These are phyloP conservation scores for Vitis hybrid DNA, from an alignment of 177 flowering plant genomes.

Conservation along the genomic window DNA sequence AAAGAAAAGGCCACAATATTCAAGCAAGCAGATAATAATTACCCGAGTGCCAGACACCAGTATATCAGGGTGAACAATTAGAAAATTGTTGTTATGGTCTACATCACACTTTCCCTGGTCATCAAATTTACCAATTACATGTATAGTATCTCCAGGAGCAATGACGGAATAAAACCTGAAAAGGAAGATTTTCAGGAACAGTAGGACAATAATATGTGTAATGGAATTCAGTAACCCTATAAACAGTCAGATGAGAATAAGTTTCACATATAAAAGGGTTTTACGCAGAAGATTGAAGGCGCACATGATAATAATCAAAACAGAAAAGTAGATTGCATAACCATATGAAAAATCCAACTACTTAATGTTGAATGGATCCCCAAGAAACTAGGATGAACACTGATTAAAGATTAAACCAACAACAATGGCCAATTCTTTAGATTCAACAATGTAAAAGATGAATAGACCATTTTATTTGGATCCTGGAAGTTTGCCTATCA, in stretches of 20 bases:
- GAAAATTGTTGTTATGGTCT: conserved; percentile 53
- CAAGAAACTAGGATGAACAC: not conserved
- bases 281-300: not conserved
- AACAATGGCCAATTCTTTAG: not conserved
- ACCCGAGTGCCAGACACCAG: conserved; percentile 94
- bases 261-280: not conserved
- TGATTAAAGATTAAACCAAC: not conserved
- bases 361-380: not conserved
- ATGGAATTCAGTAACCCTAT: not conserved
- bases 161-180: conserved; percentile 75
- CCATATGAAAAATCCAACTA: not conserved
- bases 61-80: conserved; percentile 85
- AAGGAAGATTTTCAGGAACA: not conserved
- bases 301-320: not conserved
- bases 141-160: conserved; percentile 90
- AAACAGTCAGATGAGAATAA: not conserved
- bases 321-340: not conserved
- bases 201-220: not conserved
- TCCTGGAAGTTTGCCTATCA: not conserved
- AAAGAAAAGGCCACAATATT: not conserved
- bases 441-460: not conserved
- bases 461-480: not conserved
- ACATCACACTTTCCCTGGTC: conserved; percentile 73
- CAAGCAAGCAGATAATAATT: conserved; percentile 17
- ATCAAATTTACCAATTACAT: conserved; percentile 88